Evolutionary conservation across 2,329 filamentous ascomycete genomes (phyloP), one percentile per base, ranked within the genome.

Genomic region (Aspergillus sojae): DNA sequence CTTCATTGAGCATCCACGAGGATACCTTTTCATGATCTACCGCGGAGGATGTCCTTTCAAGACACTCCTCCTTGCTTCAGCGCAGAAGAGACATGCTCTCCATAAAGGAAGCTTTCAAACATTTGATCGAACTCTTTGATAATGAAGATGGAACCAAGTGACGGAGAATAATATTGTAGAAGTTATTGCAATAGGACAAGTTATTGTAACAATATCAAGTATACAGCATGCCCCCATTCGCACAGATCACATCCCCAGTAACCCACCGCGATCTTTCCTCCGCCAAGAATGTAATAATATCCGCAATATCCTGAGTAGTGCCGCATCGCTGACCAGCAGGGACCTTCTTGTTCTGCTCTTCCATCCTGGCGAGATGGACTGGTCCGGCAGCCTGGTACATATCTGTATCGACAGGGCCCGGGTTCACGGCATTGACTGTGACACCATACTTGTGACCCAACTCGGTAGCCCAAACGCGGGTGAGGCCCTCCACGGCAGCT

Each of bases 401-500:
- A 55, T 67, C 66, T 23, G 71, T 73, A 58, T 68, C 68, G 9
- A 71, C 70, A 1, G 73, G 71, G 11, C 74, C 73, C 0, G 74
- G 74, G 32, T 70, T 72, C 3, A 76, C 72, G 4, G 67, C 66
- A 53, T 75, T 76, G 3, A 76, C 70, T 2, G 74, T 76, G 55
- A 70, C 67, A 2, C 71, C 71, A 60, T 75, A 75, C 28, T 69
- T 67, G 6, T 67, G 68, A 0, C 71, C 68, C 46, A 76, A 56
- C 36, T 77, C 73, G 5, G 64, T 68, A 5, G 84, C 80, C 86
- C 86, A 89, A 0, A 84, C 84, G 23, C 86, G 79, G n/a, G 86
- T 88, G 84, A 89, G 86, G 43, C 84, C 82, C 72, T 89, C 87
- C 10, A 89, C 74, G 0, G 86, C 86, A 1, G 84, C 87, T 71